A percentile compares a stretch with the other conserved stretches of the same genome.
Conservation (phyloP, 179 eudicot genomes). For the Carnegiea gigantea region DNA sequence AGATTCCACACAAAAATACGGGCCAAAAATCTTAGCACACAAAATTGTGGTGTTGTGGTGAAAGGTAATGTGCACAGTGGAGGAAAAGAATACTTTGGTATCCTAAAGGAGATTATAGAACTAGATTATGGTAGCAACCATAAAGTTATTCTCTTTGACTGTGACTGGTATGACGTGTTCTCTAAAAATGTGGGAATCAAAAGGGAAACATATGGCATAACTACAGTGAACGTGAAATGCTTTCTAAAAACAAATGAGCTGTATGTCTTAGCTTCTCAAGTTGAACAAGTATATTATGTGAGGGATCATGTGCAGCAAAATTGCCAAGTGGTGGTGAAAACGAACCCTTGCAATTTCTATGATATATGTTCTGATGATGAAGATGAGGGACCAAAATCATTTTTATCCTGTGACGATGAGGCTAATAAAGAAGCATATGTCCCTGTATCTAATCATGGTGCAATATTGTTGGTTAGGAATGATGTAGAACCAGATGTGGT, state of each 20-base stretch:
- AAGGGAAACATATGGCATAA: neutral
- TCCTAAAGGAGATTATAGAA: neutral
- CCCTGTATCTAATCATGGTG: neutral
- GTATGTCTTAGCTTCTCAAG: neutral
- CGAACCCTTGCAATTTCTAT: constrained; percentile 2
- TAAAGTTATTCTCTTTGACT: neutral
- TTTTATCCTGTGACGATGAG: neutral
- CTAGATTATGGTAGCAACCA: neutral
- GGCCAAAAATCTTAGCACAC: neutral
- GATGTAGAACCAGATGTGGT: neutral
- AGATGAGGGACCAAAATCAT: neutral
- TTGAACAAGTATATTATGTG: constrained; percentile 3
- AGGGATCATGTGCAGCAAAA: neutral
- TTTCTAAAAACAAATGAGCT: neutral
- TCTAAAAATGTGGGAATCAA: neutral
- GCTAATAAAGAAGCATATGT: neutral
- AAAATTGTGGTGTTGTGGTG: neutral
- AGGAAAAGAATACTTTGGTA: neutral
- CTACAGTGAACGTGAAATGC: neutral
- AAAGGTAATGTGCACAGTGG: constrained; percentile 5
- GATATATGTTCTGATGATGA: neutral
- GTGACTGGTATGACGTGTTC: neutral
- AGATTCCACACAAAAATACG: neutral
- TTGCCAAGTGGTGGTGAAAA: neutral
- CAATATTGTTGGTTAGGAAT: too few species aligned